A percentile compares a stretch with the other conserved stretches of the same genome.
Evolutionary conservation across 805 yeast species (phyloP).

Genomic region (Sugiyamaella chiloensis): DNA sequence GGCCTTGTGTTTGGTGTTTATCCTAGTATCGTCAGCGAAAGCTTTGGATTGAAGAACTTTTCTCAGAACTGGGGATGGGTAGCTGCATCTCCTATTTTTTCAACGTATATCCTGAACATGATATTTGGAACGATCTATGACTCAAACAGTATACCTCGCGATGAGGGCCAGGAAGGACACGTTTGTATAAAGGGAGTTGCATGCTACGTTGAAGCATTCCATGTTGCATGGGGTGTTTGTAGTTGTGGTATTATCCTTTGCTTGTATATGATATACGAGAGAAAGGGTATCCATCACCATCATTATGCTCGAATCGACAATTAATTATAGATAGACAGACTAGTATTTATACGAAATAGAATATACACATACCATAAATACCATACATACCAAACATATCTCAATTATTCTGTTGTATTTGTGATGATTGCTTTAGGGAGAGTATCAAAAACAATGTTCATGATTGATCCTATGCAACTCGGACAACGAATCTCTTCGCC

Average conservation of each 20-base stretch:
- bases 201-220: slow-evolving; percentile 23
- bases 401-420: no score
- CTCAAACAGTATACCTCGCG: slow-evolving; percentile 30
- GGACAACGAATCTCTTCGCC: no score
- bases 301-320: background rate
- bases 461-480: no score
- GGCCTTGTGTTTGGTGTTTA: slow-evolving; percentile 69
- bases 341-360: background rate
- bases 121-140: slow-evolving; percentile 66
- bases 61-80: slow-evolving; percentile 73
- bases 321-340: background rate
- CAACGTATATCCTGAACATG: slow-evolving; percentile 56
- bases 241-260: slow-evolving; percentile 12
- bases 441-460: no score
- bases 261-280: slow-evolving; percentile 14
- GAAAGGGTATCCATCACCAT: slow-evolving; percentile 2
- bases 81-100: slow-evolving; percentile 60
- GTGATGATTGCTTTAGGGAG: no score
- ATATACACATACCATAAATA: no score
- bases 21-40: slow-evolving; percentile 68
- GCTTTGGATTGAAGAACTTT: slow-evolving; percentile 63
- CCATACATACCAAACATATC: no score
- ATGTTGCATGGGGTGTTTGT: slow-evolving; percentile 14
- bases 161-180: slow-evolving; percentile 14
- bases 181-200: slow-evolving; percentile 19